Base-by-base conservation (phyloP, 2,329 filamentous ascomycete genomes). In the Rhynchosporium agropyri region DNA sequence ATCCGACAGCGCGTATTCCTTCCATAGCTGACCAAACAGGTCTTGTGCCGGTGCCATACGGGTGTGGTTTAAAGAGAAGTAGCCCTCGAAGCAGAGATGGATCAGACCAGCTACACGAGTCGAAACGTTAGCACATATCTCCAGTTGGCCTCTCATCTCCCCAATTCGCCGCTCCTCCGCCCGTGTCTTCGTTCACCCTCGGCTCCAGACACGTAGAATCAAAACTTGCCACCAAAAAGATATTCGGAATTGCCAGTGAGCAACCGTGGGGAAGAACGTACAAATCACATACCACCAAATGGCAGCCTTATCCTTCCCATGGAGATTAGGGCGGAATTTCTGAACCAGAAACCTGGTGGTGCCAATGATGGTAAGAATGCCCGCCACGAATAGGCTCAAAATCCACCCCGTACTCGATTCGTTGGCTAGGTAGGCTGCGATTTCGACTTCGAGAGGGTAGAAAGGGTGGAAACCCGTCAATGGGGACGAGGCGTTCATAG, bases 231-330 rank as follows among this genome's bases (percentile, higher is more conserved):
- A 50, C 45, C 43, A 58, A 49, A 36, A 40, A 12, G 36, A 55
- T 9, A 12, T 26, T 10, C 1, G 28, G 31, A 33, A 33, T 51
- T 40, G 28, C 29, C 15, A 63, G 43, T 31, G n/a, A 10, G n/a
- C 28, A 78, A 20, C 20, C 20, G 20, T 20, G 20, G 79, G 78
- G 64, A 79, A 80, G 65, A 68, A 83, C 74, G 78, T 83, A 81
- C 89, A 90, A 13, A 94, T 79, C 28, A 88, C 82, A 74, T 93
- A 93, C 91, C 91, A 94, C 76, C 91, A 76, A 28, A 89, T 83
- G 4, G 83, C 83, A 12, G 82, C 69, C 51, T 85, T 79, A 67
- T 92, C 89, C 31, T 74, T 74, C 7, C 70, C 75, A 40, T 79
- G 77, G 58, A 91, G 72, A 9, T 75, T 78, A 1, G 85, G 84